Evolutionary conservation across 148 eudicot genomes (phyloP).

Genomic region (Rhododendron vialii): DNA sequence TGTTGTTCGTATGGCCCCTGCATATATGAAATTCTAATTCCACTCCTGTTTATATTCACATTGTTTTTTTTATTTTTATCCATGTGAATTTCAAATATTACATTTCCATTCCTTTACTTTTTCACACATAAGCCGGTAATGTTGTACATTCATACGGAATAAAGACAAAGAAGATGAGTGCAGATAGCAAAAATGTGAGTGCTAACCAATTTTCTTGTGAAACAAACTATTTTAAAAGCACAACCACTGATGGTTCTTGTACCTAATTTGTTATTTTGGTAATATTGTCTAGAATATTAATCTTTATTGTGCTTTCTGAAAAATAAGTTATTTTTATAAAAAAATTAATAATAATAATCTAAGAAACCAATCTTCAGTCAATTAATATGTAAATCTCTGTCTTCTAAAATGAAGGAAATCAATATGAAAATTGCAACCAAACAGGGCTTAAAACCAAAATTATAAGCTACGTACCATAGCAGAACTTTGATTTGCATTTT

Average conservation of each 20-base stretch:
- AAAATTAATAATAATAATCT: too few relatives aligned
- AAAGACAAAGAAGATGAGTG: too few relatives aligned
- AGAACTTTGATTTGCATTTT: slow-evolving; percentile 55
- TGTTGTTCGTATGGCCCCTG: too few relatives aligned
- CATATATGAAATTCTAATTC: too few relatives aligned
- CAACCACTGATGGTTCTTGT: neutral
- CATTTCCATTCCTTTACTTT: neutral
- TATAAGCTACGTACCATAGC: slow-evolving; percentile 26
- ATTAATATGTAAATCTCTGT: neutral
- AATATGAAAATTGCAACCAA: neutral
- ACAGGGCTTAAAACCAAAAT: neutral
- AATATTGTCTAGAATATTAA: neutral
- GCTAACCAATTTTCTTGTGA: too few relatives aligned
- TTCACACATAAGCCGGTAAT: neutral
- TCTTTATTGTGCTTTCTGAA: too few relatives aligned
- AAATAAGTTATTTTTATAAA: too few relatives aligned
- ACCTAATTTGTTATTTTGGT: too few relatives aligned
- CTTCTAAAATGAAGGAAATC: neutral
- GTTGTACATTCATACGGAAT: too few relatives aligned
- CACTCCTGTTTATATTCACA: neutral
- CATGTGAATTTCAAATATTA: neutral
- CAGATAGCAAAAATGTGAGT: neutral
- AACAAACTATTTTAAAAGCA: neutral
- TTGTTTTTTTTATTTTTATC: neutral
- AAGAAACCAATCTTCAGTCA: neutral